Base-by-base conservation (phyloP, 768 basidiomycete species). In the Pleurotus citrinopileatus region DNA sequence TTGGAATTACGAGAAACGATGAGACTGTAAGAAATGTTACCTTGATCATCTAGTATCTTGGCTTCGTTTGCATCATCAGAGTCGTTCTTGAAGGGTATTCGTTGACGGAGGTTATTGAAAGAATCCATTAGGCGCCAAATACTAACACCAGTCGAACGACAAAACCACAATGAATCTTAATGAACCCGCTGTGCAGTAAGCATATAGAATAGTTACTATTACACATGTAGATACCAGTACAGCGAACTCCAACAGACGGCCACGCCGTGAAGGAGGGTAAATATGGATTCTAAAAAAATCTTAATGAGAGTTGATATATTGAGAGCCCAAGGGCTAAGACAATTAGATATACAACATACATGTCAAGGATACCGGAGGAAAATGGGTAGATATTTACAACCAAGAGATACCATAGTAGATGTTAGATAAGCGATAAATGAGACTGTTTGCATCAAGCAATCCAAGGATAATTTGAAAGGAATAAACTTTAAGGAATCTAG, bases 31-130 rank as follows among this genome's bases (percentile, higher is more conserved):
- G 2, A 43, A 20, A 43, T 3, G 1, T 25, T 25, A 59, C 58
- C 58, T 57, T 59, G 58, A 8, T 59, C 58, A 22, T 59, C 58
- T 19, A 57, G 37, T 25, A 59, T 47, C 36, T 12, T 40, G 36
- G n/a, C 23, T 4, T 51, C 42, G 13, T 48, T 43, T n/a, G 8
- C 25, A 22, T 23, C 28, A 5, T 59, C 40, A 13, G 37, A 12
- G 20, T 38, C 36, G 17, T 28, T 52, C 37, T 28, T 45, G 52
- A 57, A 59, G 6, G 58, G 53, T 7, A 46, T 44, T 17, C 58
- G 32, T 53, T 43, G 42, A 7, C 58, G 52, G 9, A 57, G 32
- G 23, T 22, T 28, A 22, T 36, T 26, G 48, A 51, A 51, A 19
- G 48, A 34, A 23, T 51, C 48, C 48, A 40, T 40, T 13, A 32